These are phyloP conservation scores for Chaetoceros tenuissimus DNA, from an alignment of 108 stramenopile genomes.

Conservation along the genomic window DNA sequence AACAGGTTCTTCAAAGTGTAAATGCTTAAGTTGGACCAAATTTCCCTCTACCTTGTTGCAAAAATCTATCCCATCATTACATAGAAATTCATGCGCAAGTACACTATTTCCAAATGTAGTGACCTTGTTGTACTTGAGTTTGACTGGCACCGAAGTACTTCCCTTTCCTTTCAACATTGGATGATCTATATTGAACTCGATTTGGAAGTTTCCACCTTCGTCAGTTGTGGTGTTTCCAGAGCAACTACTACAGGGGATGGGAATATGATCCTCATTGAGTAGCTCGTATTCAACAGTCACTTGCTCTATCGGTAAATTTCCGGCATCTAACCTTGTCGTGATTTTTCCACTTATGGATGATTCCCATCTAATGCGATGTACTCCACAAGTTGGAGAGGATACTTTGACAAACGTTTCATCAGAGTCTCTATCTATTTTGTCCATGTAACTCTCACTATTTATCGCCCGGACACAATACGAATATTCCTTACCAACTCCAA, in stretches of 20 bases:
- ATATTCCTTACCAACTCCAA: slow-evolving; percentile 1
- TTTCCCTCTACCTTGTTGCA: neutral
- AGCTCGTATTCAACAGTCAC: slow-evolving; percentile 1
- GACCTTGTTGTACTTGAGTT: neutral
- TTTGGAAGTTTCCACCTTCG: neutral
- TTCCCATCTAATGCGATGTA: neutral
- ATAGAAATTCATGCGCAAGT: neutral
- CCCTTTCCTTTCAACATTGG: neutral
- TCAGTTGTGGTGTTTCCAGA: too few relatives aligned
- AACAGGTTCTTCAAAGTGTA: slow-evolving; percentile 1
- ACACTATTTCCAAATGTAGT: neutral
- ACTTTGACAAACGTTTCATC: too few relatives aligned
- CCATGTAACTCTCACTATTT: neutral
- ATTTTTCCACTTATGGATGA: slow-evolving; percentile 2
- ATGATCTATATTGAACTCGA: neutral
- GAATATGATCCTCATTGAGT: neutral
- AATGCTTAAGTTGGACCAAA: slow-evolving; percentile 4
- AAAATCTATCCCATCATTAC: neutral
- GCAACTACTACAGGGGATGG: too few relatives aligned
- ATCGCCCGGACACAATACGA: neutral
- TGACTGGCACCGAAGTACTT: neutral
- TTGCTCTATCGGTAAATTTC: neutral
- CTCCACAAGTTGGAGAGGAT: neutral
- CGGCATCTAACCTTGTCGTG: neutral
- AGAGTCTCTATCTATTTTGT: too few relatives aligned